Percentiles rank a stretch among this genome's conserved stretches.
Conservation (phyloP, 352 stramenopile genomes). For the Blastocystis sp. region DNA sequence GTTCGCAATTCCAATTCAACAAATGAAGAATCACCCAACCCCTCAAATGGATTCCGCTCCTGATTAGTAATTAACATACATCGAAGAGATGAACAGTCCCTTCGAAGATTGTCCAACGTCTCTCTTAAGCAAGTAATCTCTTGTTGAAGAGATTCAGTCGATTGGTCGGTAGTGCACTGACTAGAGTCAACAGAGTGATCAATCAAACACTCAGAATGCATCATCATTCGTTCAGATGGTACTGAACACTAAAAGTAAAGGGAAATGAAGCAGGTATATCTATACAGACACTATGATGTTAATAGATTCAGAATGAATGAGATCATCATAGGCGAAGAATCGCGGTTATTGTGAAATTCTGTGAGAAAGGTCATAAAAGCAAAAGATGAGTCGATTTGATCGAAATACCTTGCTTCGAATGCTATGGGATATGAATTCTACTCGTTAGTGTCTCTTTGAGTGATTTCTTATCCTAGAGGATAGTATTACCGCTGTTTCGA, state of each 20-base stretch:
- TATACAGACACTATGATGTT: no score
- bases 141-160: no score
- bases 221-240: neutral
- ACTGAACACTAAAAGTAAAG: neutral
- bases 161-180: no score
- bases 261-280: no score
- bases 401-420: neutral
- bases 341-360: neutral
- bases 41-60: neutral
- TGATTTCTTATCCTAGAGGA: neutral
- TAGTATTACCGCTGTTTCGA: neutral
- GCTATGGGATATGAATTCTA: slow-evolving; percentile 21
- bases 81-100: no score
- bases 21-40: neutral
- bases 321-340: neutral
- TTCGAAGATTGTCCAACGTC: no score
- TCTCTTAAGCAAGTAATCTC: no score
- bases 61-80: neutral
- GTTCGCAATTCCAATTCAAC: neutral
- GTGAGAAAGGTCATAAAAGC: no score
- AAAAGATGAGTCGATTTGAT: neutral
- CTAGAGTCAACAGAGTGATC: no score
- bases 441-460: neutral
- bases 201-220: no score
- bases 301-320: neutral